Evolutionary conservation across 345 rosid species (phyloP).

Genomic region (Lepidium aucheri): DNA sequence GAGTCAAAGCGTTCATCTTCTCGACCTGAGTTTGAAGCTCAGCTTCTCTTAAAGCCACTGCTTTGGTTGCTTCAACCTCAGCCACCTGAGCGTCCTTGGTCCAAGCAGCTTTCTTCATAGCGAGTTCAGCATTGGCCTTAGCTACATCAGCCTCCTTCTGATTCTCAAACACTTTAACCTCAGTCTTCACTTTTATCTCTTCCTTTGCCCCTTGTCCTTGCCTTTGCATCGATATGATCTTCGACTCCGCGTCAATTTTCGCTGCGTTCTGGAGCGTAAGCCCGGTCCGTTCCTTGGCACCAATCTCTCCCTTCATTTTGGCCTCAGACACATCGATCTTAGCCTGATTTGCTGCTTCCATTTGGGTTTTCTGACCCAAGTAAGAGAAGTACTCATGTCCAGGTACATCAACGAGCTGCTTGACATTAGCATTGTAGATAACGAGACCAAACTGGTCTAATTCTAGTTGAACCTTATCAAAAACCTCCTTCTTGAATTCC

Average conservation of each 20-base stretch:
- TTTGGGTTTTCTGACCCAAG: constrained; percentile 62
- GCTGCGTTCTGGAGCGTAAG: constrained; percentile 60
- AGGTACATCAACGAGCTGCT: constrained; percentile 75
- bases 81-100: constrained; percentile 49
- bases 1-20: constrained; percentile 59
- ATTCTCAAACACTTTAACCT: constrained; percentile 69
- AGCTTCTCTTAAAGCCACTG: constrained; percentile 62
- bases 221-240: constrained; percentile 47
- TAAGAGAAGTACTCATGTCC: constrained; percentile 84
- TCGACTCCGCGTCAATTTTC: constrained; percentile 67
- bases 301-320: too few relatives aligned
- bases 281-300: too few relatives aligned
- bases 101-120: constrained; percentile 77
- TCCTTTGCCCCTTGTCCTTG: constrained; percentile 61
- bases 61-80: constrained; percentile 71
- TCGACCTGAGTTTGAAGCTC: constrained; percentile 73
- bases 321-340: neutral
- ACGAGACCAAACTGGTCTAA: constrained; percentile 64
- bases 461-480: constrained; percentile 70
- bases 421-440: constrained; percentile 73
- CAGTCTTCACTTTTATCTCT: constrained; percentile 54
- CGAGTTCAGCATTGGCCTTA: constrained; percentile 57
- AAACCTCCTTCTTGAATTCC: constrained; percentile 64
- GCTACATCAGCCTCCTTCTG: constrained; percentile 68
- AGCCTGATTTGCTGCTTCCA: too few relatives aligned